Conservation (phyloP, 768 basidiomycete species). For the Leccinum boreale region DNA sequence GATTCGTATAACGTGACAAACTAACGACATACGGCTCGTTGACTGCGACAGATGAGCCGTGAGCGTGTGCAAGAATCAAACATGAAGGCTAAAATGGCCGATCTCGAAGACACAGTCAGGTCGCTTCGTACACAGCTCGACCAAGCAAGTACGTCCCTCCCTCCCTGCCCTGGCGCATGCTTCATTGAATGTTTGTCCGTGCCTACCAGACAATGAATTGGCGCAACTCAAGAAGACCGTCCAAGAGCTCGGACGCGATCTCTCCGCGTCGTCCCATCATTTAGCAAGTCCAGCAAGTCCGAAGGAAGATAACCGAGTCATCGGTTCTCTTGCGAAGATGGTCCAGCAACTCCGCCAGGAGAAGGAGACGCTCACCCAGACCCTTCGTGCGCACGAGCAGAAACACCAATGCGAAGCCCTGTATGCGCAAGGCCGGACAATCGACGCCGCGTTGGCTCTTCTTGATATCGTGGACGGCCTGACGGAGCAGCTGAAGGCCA, state of each 20-base stretch:
- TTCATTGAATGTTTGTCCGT: neutral
- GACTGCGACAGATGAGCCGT: neutral
- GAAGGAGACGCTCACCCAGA: neutral
- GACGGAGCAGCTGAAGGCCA: neutral
- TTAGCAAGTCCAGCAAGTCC: neutral
- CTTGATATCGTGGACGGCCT: neutral
- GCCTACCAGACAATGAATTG: neutral
- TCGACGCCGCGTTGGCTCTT: neutral
- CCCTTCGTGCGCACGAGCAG: neutral
- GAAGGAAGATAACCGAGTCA: neutral
- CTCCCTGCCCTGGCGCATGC: too few relatives aligned
- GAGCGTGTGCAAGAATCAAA: neutral
- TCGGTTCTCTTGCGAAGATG: neutral
- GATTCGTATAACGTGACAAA: neutral
- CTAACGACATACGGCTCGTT: neutral
- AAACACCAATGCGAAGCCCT: neutral
- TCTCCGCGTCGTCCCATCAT: neutral
- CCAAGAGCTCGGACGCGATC: neutral
- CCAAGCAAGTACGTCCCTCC: neutral
- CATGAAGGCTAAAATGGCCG: neutral
- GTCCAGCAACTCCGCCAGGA: neutral
- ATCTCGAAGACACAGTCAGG: neutral
- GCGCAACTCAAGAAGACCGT: neutral
- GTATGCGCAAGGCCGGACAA: neutral
- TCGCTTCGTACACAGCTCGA: neutral